These are phyloP conservation scores for Termitomyces sp. DNA, from an alignment of 768 basidiomycete genomes.

Conservation along the genomic window DNA sequence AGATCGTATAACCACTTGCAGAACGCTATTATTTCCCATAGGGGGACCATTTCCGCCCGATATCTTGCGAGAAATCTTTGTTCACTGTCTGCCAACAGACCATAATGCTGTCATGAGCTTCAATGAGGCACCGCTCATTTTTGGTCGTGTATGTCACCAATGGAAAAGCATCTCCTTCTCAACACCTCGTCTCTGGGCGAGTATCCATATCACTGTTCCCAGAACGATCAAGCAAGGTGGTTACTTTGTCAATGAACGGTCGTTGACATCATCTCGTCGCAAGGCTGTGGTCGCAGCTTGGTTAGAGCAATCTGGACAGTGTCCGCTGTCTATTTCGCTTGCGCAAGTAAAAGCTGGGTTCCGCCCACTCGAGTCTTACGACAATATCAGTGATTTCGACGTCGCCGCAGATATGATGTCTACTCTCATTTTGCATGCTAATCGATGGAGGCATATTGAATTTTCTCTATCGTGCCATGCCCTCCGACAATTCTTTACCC, in stretches of 20 bases:
- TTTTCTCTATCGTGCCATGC: not conserved
- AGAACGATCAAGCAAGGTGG: not conserved
- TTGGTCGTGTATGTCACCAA: not conserved
- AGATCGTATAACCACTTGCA: not conserved
- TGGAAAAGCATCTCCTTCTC: not conserved
- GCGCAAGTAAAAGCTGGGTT: not conserved
- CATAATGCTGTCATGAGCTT: not conserved
- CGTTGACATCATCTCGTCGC: too few relatives aligned
- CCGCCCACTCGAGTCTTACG: too few relatives aligned
- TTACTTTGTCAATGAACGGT: too few relatives aligned
- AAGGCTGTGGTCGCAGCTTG: not conserved
- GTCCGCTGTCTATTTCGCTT: not conserved
- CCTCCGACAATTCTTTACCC: not conserved
- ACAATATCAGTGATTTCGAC: not conserved
- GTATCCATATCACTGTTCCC: not conserved
- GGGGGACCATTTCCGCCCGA: not conserved
- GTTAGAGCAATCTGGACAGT: not conserved
- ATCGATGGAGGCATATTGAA: not conserved
- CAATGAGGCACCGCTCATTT: not conserved
- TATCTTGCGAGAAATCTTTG: not conserved
- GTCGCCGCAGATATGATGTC: too few relatives aligned
- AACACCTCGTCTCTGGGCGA: not conserved
- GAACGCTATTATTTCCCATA: not conserved
- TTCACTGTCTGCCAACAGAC: not conserved
- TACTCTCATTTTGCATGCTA: too few relatives aligned